Conservation (phyloP, 345 rosid species). For the Acer saccharum region DNA sequence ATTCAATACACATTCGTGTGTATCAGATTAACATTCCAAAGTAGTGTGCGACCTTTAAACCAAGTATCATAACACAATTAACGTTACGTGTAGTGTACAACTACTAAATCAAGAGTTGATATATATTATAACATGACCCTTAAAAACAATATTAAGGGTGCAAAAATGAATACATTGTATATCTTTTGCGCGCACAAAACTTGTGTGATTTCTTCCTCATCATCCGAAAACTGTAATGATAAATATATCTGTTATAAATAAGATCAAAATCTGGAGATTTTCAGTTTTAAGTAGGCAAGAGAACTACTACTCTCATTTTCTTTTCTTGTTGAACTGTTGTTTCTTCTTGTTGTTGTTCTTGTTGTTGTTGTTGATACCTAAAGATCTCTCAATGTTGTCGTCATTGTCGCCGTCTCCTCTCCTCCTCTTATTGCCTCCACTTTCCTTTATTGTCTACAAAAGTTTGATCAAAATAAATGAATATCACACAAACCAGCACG, state of each 20-base stretch:
- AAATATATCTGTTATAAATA: neutral
- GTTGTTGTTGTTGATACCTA: conserved; percentile 45
- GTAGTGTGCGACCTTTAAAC: too few relatives aligned
- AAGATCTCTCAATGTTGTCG: conserved; percentile 57
- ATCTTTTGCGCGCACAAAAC: neutral
- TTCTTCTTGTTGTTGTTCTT: conserved; percentile 41
- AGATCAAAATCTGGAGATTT: neutral
- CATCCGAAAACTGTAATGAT: neutral
- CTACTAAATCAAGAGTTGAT: too few relatives aligned
- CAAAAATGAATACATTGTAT: neutral
- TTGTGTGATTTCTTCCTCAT: neutral
- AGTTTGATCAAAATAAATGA: conserved; percentile 1
- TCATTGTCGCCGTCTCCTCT: conserved; percentile 52
- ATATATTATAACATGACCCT: too few relatives aligned
- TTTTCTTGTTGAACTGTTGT: conserved; percentile 46
- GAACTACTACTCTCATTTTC: conserved; percentile 13
- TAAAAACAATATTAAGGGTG: too few relatives aligned
- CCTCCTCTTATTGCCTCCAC: conserved; percentile 48
- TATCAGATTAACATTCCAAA: too few relatives aligned
- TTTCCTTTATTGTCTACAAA: conserved; percentile 62
- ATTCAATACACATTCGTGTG: too few relatives aligned
- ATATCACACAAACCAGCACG: neutral
- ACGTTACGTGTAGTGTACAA: too few relatives aligned
- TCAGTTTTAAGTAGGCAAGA: neutral
- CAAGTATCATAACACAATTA: too few relatives aligned